Base-by-base conservation (phyloP, 805 yeast species). In the Cyberlindnera lachancei region DNA sequence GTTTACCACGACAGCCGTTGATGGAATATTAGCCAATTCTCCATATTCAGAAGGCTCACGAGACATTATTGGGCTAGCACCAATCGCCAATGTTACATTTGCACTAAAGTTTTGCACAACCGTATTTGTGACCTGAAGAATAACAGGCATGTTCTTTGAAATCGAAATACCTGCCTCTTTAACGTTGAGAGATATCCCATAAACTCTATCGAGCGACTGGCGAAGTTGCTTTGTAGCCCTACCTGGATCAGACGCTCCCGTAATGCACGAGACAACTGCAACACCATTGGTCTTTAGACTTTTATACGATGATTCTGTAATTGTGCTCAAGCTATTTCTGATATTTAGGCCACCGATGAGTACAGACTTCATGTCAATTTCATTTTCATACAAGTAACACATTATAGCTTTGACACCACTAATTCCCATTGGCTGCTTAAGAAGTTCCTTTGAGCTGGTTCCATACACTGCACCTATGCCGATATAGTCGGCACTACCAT, bases 101-200 rank as follows among this genome's bases (percentile, higher is more conserved):
- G 96, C 96, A 36, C 87, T 79, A 50, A 84, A 75, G 53, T 84
- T 82, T 49, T 83, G 83, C 18, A 83, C 95, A n/a, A 88, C 96
- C 35, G 68, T 70, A 50, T 87, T 87, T 15, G 95, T 87, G 37
- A 88, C 79, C 46, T 87, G 94, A 49, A 88, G 96, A 7, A 85
- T 77, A 42, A 87, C 55, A 0, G 95, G 94, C 5, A 62, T 58
- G 0, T 43, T 42, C 8, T 4, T 4, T 8, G 7, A 19, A 10
- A 19, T 19, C 21, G 21, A 19, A 7, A 8, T 7, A 10, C 7
- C 10, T 10, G 10, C 27, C 49, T 48, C 1, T 34, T 23, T 3
- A 13, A 13, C 18, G 14, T 27, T 6, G 2, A 29, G 24, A n/a
- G 29, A 27, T 15, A 19, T n/a, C n/a, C 23, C 17, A 16, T 25